phyloP scores from a whole-genome alignment of 2,329 filamentous ascomycete genomes.

The Stagonosporopsis rhizophila region DNA sequence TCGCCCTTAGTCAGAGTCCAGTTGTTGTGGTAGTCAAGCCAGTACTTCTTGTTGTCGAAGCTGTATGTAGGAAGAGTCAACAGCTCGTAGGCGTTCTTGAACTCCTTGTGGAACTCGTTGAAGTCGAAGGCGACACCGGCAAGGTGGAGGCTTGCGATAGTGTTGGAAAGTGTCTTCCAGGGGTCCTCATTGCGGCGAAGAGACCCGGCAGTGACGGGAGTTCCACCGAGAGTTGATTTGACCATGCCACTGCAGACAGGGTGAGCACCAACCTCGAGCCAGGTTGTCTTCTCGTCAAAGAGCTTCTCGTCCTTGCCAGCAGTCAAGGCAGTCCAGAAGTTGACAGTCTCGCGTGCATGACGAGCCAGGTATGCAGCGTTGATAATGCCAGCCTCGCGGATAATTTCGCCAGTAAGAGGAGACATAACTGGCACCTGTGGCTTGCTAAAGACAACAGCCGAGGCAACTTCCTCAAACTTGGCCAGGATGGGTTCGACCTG shows the following conservation, averaged over 20 bases:
- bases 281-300: constrained; percentile 71
- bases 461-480: constrained; percentile 63
- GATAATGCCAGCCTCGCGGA: constrained; percentile 64
- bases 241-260: constrained; percentile 74
- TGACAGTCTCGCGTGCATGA: constrained; percentile 72
- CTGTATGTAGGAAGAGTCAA: constrained; percentile 72
- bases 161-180: constrained; percentile 69
- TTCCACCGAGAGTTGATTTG: constrained; percentile 66
- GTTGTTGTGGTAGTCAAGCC: constrained; percentile 74
- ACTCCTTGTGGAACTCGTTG: constrained; percentile 72
- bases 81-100: constrained; percentile 64
- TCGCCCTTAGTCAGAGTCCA: constrained; percentile 75
- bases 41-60: constrained; percentile 76
- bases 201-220: constrained; percentile 64
- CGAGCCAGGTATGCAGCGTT: constrained; percentile 68
- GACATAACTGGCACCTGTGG: constrained; percentile 71
- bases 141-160: constrained; percentile 65
- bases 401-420: constrained; percentile 67
- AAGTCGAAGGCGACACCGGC: constrained; percentile 71
- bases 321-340: constrained; percentile 70
- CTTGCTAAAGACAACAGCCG: constrained; percentile 62
- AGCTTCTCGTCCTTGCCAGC: constrained; percentile 64
- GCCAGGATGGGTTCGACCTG: constrained; percentile 70
- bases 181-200: constrained; percentile 68
- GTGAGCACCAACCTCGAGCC: constrained; percentile 78